Evolutionary conservation across 2,329 filamentous ascomycete species (phyloP).

Genomic region (Trichoderma sp.): DNA sequence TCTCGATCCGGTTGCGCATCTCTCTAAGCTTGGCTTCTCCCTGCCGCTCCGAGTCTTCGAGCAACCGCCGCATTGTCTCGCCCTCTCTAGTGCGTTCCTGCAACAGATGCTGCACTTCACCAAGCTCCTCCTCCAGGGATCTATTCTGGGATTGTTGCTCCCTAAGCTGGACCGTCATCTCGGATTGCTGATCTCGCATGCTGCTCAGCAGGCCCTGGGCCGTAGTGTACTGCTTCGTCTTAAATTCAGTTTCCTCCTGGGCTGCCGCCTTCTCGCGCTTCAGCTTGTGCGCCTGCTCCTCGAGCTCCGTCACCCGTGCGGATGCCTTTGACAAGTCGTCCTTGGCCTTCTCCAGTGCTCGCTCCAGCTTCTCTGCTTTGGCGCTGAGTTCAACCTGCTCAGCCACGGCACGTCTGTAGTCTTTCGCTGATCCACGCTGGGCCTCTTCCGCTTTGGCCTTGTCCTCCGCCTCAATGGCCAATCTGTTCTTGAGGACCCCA

Average conservation of each 20-base stretch:
- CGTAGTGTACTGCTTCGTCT: constrained; percentile 79
- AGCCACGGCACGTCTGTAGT: constrained; percentile 72
- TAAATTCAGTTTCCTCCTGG: constrained; percentile 78
- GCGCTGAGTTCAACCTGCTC: constrained; percentile 77
- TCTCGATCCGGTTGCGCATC: constrained; percentile 83
- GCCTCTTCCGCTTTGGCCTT: constrained; percentile 76
- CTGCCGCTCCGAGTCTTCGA: constrained; percentile 81
- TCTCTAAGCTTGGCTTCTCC: constrained; percentile 81
- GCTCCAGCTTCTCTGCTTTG: constrained; percentile 65
- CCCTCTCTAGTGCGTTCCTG: constrained; percentile 85
- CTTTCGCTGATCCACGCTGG: constrained; percentile 68
- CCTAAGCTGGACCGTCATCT: constrained; percentile 87
- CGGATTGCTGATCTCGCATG: constrained; percentile 88
- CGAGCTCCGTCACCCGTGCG: constrained; percentile 61
- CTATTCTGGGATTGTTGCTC: constrained; percentile 81
- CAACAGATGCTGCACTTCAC: constrained; percentile 81
- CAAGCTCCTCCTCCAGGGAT: constrained; percentile 85
- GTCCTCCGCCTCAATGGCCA: constrained; percentile 69
- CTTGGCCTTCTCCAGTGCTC: constrained; percentile 68
- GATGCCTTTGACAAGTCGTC: constrained; percentile 70
- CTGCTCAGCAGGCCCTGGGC: constrained; percentile 83
- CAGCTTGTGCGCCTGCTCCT: constrained; percentile 68
- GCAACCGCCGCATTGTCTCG: constrained; percentile 87
- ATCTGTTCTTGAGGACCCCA: constrained; percentile 72
- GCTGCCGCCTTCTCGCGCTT: constrained; percentile 64